phyloP scores from a whole-genome alignment of 225 moss, liverwort and hornwort genomes.

The Polytrichum formosum region DNA sequence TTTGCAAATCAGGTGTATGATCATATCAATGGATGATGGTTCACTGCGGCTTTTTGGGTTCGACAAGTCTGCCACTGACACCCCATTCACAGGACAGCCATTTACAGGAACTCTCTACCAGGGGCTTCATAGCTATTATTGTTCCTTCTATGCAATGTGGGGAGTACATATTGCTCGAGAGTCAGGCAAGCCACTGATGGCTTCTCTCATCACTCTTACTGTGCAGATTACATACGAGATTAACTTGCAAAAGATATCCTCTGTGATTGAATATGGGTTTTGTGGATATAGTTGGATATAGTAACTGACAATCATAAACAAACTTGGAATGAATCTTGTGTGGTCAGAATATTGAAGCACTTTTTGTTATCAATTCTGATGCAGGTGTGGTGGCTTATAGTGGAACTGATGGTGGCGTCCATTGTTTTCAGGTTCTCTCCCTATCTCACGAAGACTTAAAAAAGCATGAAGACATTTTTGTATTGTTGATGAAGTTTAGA shows the following conservation, averaged over 20 bases:
- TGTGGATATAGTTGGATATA: background rate
- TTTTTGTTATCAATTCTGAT: background rate
- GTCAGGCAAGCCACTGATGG: slow-evolving; percentile 46
- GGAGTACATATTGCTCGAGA: slow-evolving; percentile 70
- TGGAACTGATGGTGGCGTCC: slow-evolving; percentile 77
- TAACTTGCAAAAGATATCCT: background rate
- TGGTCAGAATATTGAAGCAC: too few relatives aligned
- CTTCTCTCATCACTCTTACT: background rate
- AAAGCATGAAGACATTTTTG: background rate
- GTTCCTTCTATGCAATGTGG: slow-evolving; percentile 84
- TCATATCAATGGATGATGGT: slow-evolving; percentile 97
- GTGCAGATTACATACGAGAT: background rate
- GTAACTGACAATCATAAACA: too few relatives aligned
- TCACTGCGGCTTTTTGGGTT: slow-evolving; percentile 80
- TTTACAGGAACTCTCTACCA: slow-evolving; percentile 73
- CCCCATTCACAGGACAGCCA: slow-evolving; percentile 71
- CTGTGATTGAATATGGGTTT: background rate
- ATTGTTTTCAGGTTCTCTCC: slow-evolving; percentile 77
- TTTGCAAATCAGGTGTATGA: slow-evolving; percentile 56
- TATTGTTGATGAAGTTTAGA: too few relatives aligned
- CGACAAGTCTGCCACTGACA: slow-evolving; percentile 69
- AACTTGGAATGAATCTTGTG: too few relatives aligned
- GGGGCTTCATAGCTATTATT: slow-evolving; percentile 85
- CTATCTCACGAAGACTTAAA: too few relatives aligned
- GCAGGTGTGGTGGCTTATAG: slow-evolving; percentile 90